Conservation (phyloP, 2,329 filamentous ascomycete genomes). For the Diplodia sapinea region DNA sequence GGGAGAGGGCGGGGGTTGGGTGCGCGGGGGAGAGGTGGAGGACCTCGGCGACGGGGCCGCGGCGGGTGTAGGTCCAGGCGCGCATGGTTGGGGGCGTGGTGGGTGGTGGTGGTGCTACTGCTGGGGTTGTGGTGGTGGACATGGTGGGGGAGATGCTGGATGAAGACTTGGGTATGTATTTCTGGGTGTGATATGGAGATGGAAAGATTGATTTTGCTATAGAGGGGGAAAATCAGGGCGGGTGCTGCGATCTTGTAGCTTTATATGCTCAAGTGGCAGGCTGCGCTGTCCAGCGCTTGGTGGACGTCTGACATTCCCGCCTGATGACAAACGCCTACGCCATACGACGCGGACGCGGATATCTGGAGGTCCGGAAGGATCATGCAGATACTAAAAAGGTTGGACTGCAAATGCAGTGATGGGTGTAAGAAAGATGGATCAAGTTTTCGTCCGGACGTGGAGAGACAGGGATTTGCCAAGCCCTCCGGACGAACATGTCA, state of each 20-base stretch:
- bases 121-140: neutral
- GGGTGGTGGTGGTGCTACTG: neutral
- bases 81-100: constrained; percentile 32
- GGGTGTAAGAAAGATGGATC: neutral
- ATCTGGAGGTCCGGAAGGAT: constrained; percentile 5
- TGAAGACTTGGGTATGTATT: neutral
- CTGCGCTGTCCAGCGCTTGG: neutral
- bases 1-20: neutral
- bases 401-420: neutral
- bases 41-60: constrained; percentile 7
- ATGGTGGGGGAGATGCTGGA: neutral
- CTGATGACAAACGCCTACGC: constrained; percentile 3
- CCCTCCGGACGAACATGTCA: constrained; percentile 1
- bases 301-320: too few relatives aligned
- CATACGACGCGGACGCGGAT: neutral
- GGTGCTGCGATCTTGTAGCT: neutral
- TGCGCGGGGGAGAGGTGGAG: neutral
- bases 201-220: neutral
- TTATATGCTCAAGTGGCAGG: neutral
- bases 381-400: neutral
- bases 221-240: neutral
- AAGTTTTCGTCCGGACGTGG: constrained; percentile 13
- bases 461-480: neutral
- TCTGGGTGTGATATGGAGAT: neutral
- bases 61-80: constrained; percentile 35